phyloP scores from a whole-genome alignment of 2,329 filamentous ascomycete genomes.

The Chrysoporthe austroafricana region DNA sequence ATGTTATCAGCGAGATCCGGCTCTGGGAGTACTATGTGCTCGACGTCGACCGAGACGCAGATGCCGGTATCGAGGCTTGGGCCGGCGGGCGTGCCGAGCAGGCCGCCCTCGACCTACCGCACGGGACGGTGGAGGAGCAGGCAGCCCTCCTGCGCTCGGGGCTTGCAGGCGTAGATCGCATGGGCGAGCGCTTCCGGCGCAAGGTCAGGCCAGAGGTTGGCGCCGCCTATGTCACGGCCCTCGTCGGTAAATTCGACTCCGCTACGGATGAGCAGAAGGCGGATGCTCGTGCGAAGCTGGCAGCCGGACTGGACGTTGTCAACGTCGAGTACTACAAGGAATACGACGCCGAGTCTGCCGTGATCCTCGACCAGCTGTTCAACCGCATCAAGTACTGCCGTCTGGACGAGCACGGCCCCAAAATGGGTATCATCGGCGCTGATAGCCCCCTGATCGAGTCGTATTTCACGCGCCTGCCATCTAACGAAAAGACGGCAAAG shows the following conservation, averaged over 20 bases:
- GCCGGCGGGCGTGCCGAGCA: slow-evolving; percentile 48
- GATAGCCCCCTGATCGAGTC: slow-evolving; percentile 85
- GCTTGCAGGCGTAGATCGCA: slow-evolving; percentile 69
- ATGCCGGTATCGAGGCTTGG: slow-evolving; percentile 75
- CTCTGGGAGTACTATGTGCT: slow-evolving; percentile 95
- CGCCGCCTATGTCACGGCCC: slow-evolving; percentile 68
- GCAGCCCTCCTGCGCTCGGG: slow-evolving; percentile 70
- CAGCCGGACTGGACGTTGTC: slow-evolving; percentile 74
- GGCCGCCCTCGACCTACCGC: slow-evolving; percentile 54
- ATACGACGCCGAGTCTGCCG: slow-evolving; percentile 81
- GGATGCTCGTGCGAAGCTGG: slow-evolving; percentile 58
- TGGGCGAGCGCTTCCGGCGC: slow-evolving; percentile 81
- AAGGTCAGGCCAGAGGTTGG: slow-evolving; percentile 69
- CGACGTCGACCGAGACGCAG: slow-evolving; percentile 73
- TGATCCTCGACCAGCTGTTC: slow-evolving; percentile 88
- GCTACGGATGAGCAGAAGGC: slow-evolving; percentile 47
- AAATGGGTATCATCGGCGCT: slow-evolving; percentile 76
- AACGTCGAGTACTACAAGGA: slow-evolving; percentile 91
- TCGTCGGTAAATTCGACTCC: slow-evolving; percentile 68
- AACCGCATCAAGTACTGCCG: slow-evolving; percentile 95
- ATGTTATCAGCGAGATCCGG: slow-evolving; percentile 74
- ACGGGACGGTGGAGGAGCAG: slow-evolving; percentile 52
- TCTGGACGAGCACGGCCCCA: slow-evolving; percentile 89
- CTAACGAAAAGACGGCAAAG: slow-evolving; percentile 76
- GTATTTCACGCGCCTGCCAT: slow-evolving; percentile 89